A percentile compares a stretch with the other conserved stretches of the same genome.
Conservation (phyloP, 2,329 filamentous ascomycete genomes). For the Neurospora sp. region DNA sequence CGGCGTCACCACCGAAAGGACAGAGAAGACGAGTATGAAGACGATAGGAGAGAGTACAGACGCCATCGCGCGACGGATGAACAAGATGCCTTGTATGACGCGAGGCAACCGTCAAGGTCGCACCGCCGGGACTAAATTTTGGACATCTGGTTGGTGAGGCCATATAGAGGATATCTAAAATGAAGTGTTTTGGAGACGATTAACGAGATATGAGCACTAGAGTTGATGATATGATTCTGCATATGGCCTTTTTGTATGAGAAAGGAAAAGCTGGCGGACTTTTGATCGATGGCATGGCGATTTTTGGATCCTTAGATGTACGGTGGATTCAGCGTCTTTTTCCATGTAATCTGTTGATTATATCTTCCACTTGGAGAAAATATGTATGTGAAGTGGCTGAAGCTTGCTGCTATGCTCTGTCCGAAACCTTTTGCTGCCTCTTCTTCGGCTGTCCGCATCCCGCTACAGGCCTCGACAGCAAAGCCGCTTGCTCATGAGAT, state of each 20-base stretch:
- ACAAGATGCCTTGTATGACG: not conserved
- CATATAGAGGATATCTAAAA: not conserved
- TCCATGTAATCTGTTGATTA: not conserved
- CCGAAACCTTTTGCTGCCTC: not conserved
- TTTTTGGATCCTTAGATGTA: not conserved
- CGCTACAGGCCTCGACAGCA: not conserved
- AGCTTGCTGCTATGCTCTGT: not conserved
- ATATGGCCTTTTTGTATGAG: not conserved
- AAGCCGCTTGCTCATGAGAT: not conserved
- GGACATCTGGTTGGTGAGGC: not conserved
- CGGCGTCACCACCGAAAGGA: constrained; percentile 16
- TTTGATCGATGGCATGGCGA: not conserved
- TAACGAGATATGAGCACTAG: not conserved
- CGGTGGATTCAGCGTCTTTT: not conserved
- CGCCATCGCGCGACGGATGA: not conserved
- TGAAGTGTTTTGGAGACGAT: not conserved
- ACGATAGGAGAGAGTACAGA: constrained; percentile 15
- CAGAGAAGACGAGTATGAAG: constrained; percentile 19
- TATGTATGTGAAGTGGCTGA: not conserved
- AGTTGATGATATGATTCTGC: not conserved
- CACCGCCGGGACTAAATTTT: not conserved
- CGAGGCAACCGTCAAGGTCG: not conserved
- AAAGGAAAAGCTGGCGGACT: not conserved
- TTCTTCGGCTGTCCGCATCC: not conserved
- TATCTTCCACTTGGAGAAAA: not conserved